Base-by-base conservation (phyloP, 164 flowering plant species). In the Brasenia schreberi region DNA sequence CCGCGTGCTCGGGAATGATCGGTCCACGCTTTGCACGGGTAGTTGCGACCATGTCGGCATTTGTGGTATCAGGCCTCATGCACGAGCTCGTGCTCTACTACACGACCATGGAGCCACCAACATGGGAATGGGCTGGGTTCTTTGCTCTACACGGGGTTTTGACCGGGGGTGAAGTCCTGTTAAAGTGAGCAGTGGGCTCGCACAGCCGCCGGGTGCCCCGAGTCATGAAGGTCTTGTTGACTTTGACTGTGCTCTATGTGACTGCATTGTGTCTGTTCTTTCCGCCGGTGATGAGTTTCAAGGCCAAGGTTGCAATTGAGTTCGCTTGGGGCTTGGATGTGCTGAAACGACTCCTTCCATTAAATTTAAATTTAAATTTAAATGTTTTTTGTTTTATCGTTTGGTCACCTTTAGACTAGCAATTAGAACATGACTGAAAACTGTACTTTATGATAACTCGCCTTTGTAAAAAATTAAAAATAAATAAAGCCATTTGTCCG, bases 201-300 rank as follows among this genome's bases (percentile, higher is more conserved):
- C 44, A 42, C 61, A 33, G 39, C 33, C 6, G n/a, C n/a, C 59
- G 16, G 59, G 62, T 71, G 64, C 77, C 67, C 2, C 61, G 60
- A 58, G 78, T 52, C n/a, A 59, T 69, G 43, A 68, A 66, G 64
- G 67, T 61, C 6, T 3, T 19, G 19, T 19, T 79, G 39, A 74
- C 83, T 42, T 63, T 84, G 53, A 81, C 64, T 43, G 74, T 84
- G 42, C 77, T 82, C 67, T 67, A 62, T 65, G 78, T 53, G 18
- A 84, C 86, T 3, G 81, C 67, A 2, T 65, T 53, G 18, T 79
- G 81, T 81, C 65, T 79, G 70, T 81, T 84, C 64, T 79, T 81
- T 42, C 84, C 88, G 27, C 84, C 68, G 65, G 5, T 82, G 7
- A 4, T 71, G 19, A 73, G 85, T 4, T 70, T 61, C 42, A 80